Base-by-base conservation (phyloP, 202 grass and related monocot species). In the Setaria italica region DNA sequence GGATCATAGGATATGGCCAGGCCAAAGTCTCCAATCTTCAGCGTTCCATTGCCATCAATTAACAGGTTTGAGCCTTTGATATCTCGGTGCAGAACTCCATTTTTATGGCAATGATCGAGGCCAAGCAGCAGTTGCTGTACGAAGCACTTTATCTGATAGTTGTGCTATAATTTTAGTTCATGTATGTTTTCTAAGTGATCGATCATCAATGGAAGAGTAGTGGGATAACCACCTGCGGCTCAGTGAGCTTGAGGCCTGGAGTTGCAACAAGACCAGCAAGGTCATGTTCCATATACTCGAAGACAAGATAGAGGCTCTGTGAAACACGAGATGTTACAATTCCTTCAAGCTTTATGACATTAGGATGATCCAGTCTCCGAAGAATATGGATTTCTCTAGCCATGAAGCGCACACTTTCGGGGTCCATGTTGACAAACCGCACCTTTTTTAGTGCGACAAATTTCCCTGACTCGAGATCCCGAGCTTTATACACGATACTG, bases 231-330 rank as follows among this genome's bases (percentile, higher is more conserved):
- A 95, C 91, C 91, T 98, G 93, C 29, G 93, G 84, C 75, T 98
- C 93, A 7, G 89, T 86, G 88, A 95, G 89, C 86, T 95, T 98
- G 81, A 92, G 83, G 78, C 93, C 91, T 35, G 93, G 95, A 74
- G 83, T 81, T 58, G 89, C 89, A 78, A 85, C 79, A 84, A 98
- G 93, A 71, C 95, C 93, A 4, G 91, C 82, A 51, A 98, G 93
- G 85, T 98, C 95, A 55, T 98, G 95, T 62, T 98, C 95, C 95
- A 98, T 98, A 72, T 98, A 98, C 35, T 92, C 91, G 2, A 95
- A 98, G 60, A 98, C 78, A 80, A 98, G 95, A 63, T 98, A 98
- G 74, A 98, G 84, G 65, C 71, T 98, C 17, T 88, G 82, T 29
- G 95, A 98, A 42, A 72, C 53, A 53, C 71, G 59, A 43, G 95